Base-by-base conservation (phyloP, 148 eudicot genomes). In the Pouteria glomerata region DNA sequence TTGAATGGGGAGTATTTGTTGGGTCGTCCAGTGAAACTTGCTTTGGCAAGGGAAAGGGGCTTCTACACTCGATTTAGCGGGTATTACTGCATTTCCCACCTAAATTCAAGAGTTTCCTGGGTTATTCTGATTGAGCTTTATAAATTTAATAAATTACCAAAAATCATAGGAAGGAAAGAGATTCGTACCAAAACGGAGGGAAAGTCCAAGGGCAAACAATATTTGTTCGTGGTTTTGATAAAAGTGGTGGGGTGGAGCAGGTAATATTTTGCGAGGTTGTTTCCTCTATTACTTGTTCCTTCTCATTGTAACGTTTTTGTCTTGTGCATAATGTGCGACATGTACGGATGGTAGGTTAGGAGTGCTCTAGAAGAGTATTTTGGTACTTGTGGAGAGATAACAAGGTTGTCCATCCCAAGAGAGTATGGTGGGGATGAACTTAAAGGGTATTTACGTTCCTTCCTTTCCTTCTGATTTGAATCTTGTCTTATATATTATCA, bases 211-310 rank as follows among this genome's bases (percentile, higher is more conserved):
- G 76, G 19, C 56, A 58, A 26, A 81, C 90, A 13, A 42, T 83
- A 12, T 95, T 85, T 75, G 77, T 95, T 11, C 83, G 82, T 57
- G 96, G 97, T n/a, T 84, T 95, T 74, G 88, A 92, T 78, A 79
- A 37, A 53, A 62, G 75, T 50, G 77, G 57, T 39, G 86, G 76
- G n/a, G 90, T 81, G 78, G 84, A 88, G n/a, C 79, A 80, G 83
- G 99, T 89, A 73, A 58, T 48, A 41, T 67, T 50, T 27, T 0
- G 26, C 16, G 2, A 44, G 12, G 8, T 1, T 4, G 66, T 31
- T 52, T 21, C 48, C 27, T 52, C 50, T 37, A 11, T 21, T 19
- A 41, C 4, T 53, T 29, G 16, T 26, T 53, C n/a, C 12, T 56
- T 44, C 13, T 24, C 15, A 19, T 3, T 6, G 58, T 27, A 24